These are phyloP conservation scores for Rubroboletus pulcherrimus DNA, from an alignment of 768 basidiomycete species.

Conservation along the genomic window DNA sequence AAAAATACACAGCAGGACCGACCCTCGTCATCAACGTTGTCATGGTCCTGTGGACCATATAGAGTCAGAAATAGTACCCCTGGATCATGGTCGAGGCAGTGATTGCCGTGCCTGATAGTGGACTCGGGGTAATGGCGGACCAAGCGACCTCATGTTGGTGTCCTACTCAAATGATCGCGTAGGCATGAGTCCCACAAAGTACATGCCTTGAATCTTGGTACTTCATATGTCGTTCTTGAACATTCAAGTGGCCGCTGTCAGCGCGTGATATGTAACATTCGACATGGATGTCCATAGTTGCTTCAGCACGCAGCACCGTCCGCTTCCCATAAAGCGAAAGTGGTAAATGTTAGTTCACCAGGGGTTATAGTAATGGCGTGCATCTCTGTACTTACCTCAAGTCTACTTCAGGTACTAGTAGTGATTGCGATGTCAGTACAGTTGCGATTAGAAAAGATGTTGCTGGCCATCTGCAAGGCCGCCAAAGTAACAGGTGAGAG, in stretches of 20 bases:
- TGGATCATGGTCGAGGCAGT: background rate
- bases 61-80: background rate
- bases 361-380: background rate
- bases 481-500: slow-evolving; percentile 92
- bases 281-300: background rate
- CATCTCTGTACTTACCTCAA: background rate
- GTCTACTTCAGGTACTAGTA: background rate
- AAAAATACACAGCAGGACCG: background rate
- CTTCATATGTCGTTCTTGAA: background rate
- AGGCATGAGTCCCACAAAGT: background rate
- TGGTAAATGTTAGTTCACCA: background rate
- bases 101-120: background rate
- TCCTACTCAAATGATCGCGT: background rate
- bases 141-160: too few relatives aligned
- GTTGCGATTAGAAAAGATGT: slow-evolving; percentile 43
- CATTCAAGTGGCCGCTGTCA: background rate
- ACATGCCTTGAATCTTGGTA: too few relatives aligned
- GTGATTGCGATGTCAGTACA: background rate
- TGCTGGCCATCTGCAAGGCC: slow-evolving; percentile 72
- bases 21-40: too few relatives aligned
- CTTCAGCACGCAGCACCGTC: background rate
- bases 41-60: too few relatives aligned
- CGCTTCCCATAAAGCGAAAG: background rate
- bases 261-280: background rate
- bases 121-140: background rate